Evolutionary conservation across 805 yeast species (phyloP).

Genomic region (Tetrapisispora fleetii): DNA sequence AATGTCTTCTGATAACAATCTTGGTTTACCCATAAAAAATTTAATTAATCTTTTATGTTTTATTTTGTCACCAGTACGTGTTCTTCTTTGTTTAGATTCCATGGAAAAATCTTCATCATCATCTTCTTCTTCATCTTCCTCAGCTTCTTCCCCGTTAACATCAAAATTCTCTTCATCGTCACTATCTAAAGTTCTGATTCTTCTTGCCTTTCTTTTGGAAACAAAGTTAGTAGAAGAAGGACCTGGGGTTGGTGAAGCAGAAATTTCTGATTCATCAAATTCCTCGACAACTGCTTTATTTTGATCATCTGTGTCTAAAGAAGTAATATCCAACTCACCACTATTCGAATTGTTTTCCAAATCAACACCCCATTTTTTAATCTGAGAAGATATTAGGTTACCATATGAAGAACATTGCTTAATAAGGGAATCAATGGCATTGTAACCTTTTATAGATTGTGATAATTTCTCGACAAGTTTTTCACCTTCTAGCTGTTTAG

Average conservation of each 20-base stretch:
- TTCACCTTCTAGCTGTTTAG: conserved; percentile 55
- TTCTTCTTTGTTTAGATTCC: conserved; percentile 20
- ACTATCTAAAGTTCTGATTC: not conserved
- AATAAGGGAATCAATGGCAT: conserved; percentile 89
- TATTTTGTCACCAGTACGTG: conserved; percentile 5
- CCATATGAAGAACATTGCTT: conserved; percentile 76
- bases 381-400: conserved; percentile 54
- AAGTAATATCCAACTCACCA: conserved; percentile 21
- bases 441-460: conserved; percentile 72
- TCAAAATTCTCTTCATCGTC: conserved; percentile 19
- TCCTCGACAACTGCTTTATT: conserved; percentile 23
- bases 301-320: conserved; percentile 26
- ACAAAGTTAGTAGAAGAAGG: not conserved
- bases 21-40: conserved; percentile 67
- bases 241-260: conserved; percentile 7
- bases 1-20: conserved; percentile 49
- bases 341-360: conserved; percentile 48
- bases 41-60: conserved; percentile 15
- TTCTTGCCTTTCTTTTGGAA: conserved; percentile 1
- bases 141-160: conserved; percentile 23
- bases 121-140: conserved; percentile 14
- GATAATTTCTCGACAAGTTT: conserved; percentile 62
- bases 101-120: conserved; percentile 10
- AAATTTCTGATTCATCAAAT: conserved; percentile 23
- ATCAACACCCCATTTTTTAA: conserved; percentile 82